Conservation (phyloP, 1,284 basidiomycete genomes). For the Sutorius eximius region DNA sequence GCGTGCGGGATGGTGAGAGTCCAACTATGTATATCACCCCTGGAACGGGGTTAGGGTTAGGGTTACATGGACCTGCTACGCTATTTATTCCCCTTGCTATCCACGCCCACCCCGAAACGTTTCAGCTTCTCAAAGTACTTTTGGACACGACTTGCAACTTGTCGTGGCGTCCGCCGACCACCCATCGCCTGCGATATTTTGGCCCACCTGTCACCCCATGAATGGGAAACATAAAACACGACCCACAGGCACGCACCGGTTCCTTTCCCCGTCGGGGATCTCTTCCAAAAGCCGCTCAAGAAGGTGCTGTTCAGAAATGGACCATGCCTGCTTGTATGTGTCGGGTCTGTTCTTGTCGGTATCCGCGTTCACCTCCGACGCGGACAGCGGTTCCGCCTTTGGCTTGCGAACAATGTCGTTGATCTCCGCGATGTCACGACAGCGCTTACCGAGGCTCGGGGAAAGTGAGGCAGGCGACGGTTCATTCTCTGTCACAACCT, state of each 20-base stretch:
- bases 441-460: constrained; percentile 29
- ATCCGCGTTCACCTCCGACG: constrained; percentile 20
- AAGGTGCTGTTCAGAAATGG: constrained; percentile 68
- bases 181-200: constrained; percentile 80
- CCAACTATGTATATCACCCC: background rate
- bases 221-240: constrained; percentile 2
- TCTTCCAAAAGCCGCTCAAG: constrained; percentile 70
- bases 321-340: constrained; percentile 79
- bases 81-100: constrained; percentile 39
- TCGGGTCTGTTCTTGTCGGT: constrained; percentile 53
- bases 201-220: constrained; percentile 54
- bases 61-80: background rate
- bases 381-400: constrained; percentile 19
- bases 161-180: constrained; percentile 69
- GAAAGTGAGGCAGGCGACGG: constrained; percentile 6
- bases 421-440: constrained; percentile 22
- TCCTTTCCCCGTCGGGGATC: constrained; percentile 74
- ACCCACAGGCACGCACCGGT: constrained; percentile 48
- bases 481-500: constrained; percentile 16
- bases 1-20: background rate
- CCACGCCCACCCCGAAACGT: constrained; percentile 55
- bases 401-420: constrained; percentile 14
- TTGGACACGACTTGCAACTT: constrained; percentile 83
- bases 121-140: constrained; percentile 83
- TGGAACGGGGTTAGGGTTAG: constrained; percentile 30